phyloP scores from a whole-genome alignment of 208 protist species.

The Leishmania martiniquensis region DNA sequence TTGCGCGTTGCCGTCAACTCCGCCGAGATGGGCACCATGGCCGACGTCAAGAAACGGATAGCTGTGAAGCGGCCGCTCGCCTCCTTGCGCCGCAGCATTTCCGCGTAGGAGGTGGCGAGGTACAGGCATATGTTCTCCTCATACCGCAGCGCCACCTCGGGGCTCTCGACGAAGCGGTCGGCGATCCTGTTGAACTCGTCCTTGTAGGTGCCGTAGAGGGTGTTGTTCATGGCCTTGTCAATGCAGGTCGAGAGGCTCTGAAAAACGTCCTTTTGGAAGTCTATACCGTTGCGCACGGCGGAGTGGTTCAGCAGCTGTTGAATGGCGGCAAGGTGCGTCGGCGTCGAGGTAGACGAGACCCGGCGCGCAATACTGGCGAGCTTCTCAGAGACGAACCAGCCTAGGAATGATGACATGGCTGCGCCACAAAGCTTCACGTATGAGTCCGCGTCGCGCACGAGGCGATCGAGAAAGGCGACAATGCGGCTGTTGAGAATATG shows the following conservation, averaged over 20 bases:
- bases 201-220: slow-evolving; percentile 64
- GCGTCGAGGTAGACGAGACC: slow-evolving; percentile 46
- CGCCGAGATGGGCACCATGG: slow-evolving; percentile 49
- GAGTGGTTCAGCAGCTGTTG: slow-evolving; percentile 63
- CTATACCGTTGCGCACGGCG: slow-evolving; percentile 45
- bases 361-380: slow-evolving; percentile 46
- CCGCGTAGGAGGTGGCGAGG: slow-evolving; percentile 61
- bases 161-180: slow-evolving; percentile 60
- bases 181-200: slow-evolving; percentile 68
- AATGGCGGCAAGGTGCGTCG: slow-evolving; percentile 44
- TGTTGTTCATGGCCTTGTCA: slow-evolving; percentile 63
- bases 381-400: slow-evolving; percentile 65
- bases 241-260: slow-evolving; percentile 66
- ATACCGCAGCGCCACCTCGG: slow-evolving; percentile 52
- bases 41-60: slow-evolving; percentile 73
- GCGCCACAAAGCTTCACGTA: slow-evolving; percentile 77
- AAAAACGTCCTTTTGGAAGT: slow-evolving; percentile 59
- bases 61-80: slow-evolving; percentile 65
- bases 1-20: slow-evolving; percentile 34
- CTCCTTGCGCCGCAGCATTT: slow-evolving; percentile 60
- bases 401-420: slow-evolving; percentile 45
- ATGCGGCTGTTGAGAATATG: slow-evolving; percentile 45
- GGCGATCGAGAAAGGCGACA: slow-evolving; percentile 54
- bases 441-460: slow-evolving; percentile 69
- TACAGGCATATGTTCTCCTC: slow-evolving; percentile 48